Evolutionary conservation across 176 grass and related monocot genomes (phyloP), one percentile per base, ranked within the genome.

Genomic region (Tillandsia leiboldiana): DNA sequence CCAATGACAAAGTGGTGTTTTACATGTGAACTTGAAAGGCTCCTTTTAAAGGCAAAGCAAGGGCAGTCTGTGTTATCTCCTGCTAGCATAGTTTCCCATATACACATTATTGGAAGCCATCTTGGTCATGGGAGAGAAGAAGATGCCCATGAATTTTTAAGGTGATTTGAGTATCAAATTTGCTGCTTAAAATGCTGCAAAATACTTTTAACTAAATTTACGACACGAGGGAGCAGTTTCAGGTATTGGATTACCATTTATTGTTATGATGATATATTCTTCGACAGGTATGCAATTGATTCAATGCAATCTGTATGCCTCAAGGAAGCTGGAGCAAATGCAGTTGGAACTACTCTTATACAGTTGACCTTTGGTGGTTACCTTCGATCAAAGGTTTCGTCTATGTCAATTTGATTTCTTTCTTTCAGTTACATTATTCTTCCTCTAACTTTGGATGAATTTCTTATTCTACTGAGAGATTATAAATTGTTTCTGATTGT

Each of bases 231-330:
- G 11, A 59, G 24, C 11, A 10, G 11, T 63, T 63, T 63, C 3
- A 23, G 17, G 22, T 63, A 42, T 42, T 42, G 33, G 33, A 42
- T 42, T 15, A 61, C 14, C 15, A 61, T 61, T 61, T 10, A 61
- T 61, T 61, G 56, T 61, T 42, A 42, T 42, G 7, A 42, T 3
- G 56, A 61, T 61, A 15, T 61, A 61, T 77, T 2, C 8, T 50
- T 77, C 54, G 24, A 50, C 75, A 77, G 75, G 56, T 69, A 77
- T 62, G 75, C 53, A n/a, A 77, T 77, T 77, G 75, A 77, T 69
- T 51, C 20, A 49, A 69, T 77, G 75, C 65, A 77, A 69, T 77
- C 75, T 62, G 75, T 62, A 13, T 77, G 75, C 66, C 75, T 77
- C 11, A 77, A 77, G 75, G 75, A 69, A 69, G 75, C 29, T 69